A percentile compares a stretch with the other conserved stretches of the same genome.
phyloP scores from a whole-genome alignment of 1,284 basidiomycete genomes.

The Ustilago loliicola region DNA sequence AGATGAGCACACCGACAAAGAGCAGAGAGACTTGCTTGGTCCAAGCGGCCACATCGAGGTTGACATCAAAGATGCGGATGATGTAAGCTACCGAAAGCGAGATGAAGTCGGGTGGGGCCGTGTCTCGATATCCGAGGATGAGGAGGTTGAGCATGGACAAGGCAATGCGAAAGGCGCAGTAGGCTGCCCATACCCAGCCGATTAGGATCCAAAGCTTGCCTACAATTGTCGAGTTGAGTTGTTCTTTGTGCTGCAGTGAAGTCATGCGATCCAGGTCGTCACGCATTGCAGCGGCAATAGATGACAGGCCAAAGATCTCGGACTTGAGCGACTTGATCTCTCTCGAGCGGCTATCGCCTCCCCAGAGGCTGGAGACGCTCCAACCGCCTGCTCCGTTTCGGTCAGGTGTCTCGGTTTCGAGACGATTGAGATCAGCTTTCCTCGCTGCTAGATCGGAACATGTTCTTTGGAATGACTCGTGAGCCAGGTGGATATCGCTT shows the following conservation, averaged over 20 bases:
- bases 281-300: slow-evolving; percentile 70
- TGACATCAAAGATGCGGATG: slow-evolving; percentile 66
- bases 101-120: slow-evolving; percentile 68
- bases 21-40: slow-evolving; percentile 70
- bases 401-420: slow-evolving; percentile 31
- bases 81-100: slow-evolving; percentile 67
- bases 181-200: slow-evolving; percentile 70
- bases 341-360: slow-evolving; percentile 36
- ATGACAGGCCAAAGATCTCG: slow-evolving; percentile 71
- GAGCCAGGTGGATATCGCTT: slow-evolving; percentile 38
- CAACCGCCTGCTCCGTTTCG: slow-evolving; percentile 15
- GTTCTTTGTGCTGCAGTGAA: slow-evolving; percentile 64
- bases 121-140: slow-evolving; percentile 56
- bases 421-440: slow-evolving; percentile 50
- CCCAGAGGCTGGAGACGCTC: slow-evolving; percentile 31
- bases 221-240: slow-evolving; percentile 65
- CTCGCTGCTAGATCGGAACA: slow-evolving; percentile 51
- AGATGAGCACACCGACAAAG: slow-evolving; percentile 71
- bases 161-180: slow-evolving; percentile 67
- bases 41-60: slow-evolving; percentile 71
- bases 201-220: slow-evolving; percentile 68
- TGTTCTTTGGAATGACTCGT: slow-evolving; percentile 51
- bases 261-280: slow-evolving; percentile 68
- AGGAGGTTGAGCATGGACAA: slow-evolving; percentile 51
- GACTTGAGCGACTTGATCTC: slow-evolving; percentile 68